Base-by-base conservation (phyloP, 2,329 filamentous ascomycete species). In the Colletotrichum cereale region DNA sequence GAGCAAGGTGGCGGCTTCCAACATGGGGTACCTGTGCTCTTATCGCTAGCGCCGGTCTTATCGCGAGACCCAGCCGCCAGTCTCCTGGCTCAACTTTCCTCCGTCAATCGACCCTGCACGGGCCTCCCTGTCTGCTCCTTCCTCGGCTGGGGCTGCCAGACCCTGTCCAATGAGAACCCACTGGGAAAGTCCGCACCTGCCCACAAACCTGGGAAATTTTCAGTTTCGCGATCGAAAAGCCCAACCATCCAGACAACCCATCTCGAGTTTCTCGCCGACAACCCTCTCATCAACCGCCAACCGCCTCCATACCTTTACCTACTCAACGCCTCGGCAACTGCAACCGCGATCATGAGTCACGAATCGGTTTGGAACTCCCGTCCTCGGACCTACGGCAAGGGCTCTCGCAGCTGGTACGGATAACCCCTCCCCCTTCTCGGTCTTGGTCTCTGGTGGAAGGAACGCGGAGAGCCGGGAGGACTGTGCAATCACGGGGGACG, bases 331-430 rank as follows among this genome's bases (percentile, higher is more conserved):
- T 77, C 76, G 78, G 82, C 77, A 74, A 80, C 79, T 82, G 83
- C 81, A 74, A 80, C 79, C 82, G 83, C 81, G 82, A 89, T 81
- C 79, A 90, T 89, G 88, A 89, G 86, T 87, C 88, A 89, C 95
- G 96, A 98, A 90, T 95, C 93, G 84, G 95, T 98, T 88, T 99
- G 96, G 95, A 97, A 97, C 92, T 97, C 95, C 83, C 95, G 96
- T 86, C 96, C 96, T 83, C 93, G 95, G 87, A 94, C 86, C 85
- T 97, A 97, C 91, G 96, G 96, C 90, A 98, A 98, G 92, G 96
- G 96, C 88, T 89, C 93, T 86, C 93, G 95, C 86, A 86, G 87
- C 84, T 98, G 95, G 95, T 98, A 95, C 84, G 93, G 50, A 64
- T 88, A 66, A 31, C 6, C n/a, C 50, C 26, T n/a, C 11, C 31